Percentiles rank a stretch among this genome's conserved stretches.
Evolutionary conservation across 2,329 filamentous ascomycete species (phyloP).

Genomic region (Clonostachys rosea): DNA sequence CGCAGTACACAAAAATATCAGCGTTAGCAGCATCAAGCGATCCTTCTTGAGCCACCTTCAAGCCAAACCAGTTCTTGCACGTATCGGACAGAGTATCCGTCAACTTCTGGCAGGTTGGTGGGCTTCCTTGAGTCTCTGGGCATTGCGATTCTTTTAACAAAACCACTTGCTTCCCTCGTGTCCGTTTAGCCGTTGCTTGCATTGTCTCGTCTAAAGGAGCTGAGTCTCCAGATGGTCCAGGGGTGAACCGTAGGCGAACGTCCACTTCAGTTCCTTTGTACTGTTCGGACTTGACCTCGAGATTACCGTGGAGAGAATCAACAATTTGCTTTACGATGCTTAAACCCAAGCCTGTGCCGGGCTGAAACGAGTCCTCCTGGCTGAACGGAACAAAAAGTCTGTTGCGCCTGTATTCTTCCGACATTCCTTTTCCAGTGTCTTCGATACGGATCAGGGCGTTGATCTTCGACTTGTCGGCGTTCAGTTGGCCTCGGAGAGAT

Average conservation of each 20-base stretch:
- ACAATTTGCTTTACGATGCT: conserved; percentile 60
- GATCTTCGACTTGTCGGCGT: conserved; percentile 9
- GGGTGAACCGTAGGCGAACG: conserved; percentile 35
- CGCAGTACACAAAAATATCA: conserved; percentile 18
- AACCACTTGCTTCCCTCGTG: neutral
- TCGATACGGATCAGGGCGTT: conserved; percentile 38
- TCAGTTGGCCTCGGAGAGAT: conserved; percentile 16
- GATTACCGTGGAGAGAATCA: conserved; percentile 51
- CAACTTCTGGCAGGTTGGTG: conserved; percentile 11
- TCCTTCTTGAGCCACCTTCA: conserved; percentile 15
- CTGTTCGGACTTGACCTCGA: conserved; percentile 49
- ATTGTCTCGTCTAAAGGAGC: conserved; percentile 7
- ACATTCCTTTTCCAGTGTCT: conserved; percentile 63
- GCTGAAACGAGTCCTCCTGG: conserved; percentile 57
- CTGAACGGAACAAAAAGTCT: conserved; percentile 59
- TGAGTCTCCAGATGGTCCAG: conserved; percentile 3
- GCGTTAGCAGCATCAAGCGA: conserved; percentile 3
- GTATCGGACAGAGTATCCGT: conserved; percentile 20
- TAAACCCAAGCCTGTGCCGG: conserved; percentile 58
- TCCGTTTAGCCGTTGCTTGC: conserved; percentile 3
- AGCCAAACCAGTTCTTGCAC: conserved; percentile 24
- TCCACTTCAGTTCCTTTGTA: conserved; percentile 50
- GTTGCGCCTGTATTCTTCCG: conserved; percentile 53
- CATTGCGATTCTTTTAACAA: too few relatives aligned
- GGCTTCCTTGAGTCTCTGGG: neutral